Conservation (phyloP, 768 basidiomycete species). For the Gymnopilus dilepis region DNA sequence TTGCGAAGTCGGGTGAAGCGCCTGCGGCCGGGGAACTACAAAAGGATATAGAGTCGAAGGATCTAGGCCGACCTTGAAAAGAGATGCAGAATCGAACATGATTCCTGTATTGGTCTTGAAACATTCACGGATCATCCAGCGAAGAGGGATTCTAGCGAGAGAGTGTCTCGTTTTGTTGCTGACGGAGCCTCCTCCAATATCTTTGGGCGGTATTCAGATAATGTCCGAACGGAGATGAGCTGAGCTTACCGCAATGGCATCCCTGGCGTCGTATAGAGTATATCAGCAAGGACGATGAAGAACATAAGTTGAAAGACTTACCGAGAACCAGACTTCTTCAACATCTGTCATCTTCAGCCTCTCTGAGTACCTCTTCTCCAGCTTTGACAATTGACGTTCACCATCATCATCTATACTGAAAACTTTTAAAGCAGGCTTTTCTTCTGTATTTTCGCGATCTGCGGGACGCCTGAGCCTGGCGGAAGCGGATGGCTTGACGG, state of each 20-base stretch:
- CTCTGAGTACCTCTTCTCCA: constrained; percentile 40
- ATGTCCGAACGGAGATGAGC: background rate
- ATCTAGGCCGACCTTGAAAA: constrained; percentile 56
- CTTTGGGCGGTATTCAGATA: constrained; percentile 28
- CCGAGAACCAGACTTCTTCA: constrained; percentile 76
- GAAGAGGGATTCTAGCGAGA: constrained; percentile 59
- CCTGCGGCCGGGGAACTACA: constrained; percentile 43
- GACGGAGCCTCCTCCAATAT: constrained; percentile 65
- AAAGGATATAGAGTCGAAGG: constrained; percentile 49
- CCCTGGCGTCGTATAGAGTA: constrained; percentile 36
- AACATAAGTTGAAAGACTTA: constrained; percentile 26
- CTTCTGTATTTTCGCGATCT: background rate
- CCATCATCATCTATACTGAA: constrained; percentile 23
- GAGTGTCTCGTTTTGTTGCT: constrained; percentile 50
- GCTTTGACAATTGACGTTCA: constrained; percentile 32
- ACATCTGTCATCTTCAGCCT: constrained; percentile 40
- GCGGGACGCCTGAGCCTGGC: background rate
- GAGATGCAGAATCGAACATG: constrained; percentile 54
- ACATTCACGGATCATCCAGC: constrained; percentile 78
- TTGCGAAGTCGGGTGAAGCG: constrained; percentile 30
- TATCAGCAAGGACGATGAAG: background rate
- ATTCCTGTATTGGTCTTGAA: constrained; percentile 67
- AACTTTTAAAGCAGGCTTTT: background rate
- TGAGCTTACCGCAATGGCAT: constrained; percentile 50
- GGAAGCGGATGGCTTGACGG: background rate